phyloP scores from a whole-genome alignment of 108 stramenopile species.

The Craspedostauros australis region DNA sequence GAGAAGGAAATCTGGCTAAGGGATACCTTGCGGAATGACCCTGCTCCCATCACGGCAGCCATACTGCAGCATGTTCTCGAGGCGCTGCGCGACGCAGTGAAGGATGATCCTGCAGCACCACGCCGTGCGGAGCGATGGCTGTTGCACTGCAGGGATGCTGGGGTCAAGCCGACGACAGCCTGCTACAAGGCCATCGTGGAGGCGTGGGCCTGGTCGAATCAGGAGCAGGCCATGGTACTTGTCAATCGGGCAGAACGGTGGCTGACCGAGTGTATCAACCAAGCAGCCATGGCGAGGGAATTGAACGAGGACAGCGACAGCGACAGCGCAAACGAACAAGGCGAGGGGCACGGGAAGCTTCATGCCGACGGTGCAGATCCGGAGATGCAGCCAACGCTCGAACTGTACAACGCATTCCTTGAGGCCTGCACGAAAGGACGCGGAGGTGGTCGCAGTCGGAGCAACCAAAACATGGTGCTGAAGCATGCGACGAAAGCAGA shows the following conservation, averaged over 20 bases:
- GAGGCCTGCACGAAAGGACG: conserved; percentile 63
- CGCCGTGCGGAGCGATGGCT: too few relatives aligned
- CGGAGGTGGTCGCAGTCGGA: conserved; percentile 16
- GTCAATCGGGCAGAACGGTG: conserved; percentile 65
- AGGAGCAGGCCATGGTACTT: conserved; percentile 41
- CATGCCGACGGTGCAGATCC: too few relatives aligned
- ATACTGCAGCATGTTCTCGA: too few relatives aligned
- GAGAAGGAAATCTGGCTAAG: too few relatives aligned
- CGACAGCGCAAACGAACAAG: too few relatives aligned
- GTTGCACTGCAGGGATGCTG: too few relatives aligned
- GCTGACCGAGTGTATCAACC: conserved; percentile 44
- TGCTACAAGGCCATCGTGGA: conserved; percentile 66
- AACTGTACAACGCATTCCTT: conserved; percentile 65
- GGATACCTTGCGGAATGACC: too few relatives aligned
- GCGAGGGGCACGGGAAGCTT: neutral
- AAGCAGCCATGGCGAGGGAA: conserved; percentile 5
- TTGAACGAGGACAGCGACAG: too few relatives aligned
- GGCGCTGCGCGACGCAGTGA: too few relatives aligned
- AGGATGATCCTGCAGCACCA: too few relatives aligned
- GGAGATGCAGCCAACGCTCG: conserved; percentile 36
- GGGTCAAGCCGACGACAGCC: conserved; percentile 42
- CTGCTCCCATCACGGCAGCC: too few relatives aligned
- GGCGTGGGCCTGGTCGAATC: conserved; percentile 53
- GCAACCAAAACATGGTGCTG: conserved; percentile 13
- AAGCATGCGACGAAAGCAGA: conserved; percentile 46